These are phyloP conservation scores for Apophysomyces elegans DNA, from an alignment of 371 early-diverging fungal genomes.

Conservation along the genomic window DNA sequence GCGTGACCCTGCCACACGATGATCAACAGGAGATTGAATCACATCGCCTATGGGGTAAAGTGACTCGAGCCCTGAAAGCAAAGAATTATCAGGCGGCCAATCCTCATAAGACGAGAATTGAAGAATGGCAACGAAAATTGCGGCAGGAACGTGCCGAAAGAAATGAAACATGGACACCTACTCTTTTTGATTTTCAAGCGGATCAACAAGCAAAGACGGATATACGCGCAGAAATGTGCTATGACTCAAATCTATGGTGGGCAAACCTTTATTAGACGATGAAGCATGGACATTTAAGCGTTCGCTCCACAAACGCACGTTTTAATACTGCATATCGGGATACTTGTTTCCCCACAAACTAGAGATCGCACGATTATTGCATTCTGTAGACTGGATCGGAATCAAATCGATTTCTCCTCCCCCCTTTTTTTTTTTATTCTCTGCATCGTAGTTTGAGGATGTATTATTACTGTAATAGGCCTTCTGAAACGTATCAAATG, in stretches of 20 bases:
- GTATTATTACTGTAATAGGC: too few species aligned
- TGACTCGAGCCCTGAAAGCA: constrained; percentile 63
- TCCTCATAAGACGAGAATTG: constrained; percentile 70
- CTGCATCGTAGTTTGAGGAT: too few species aligned
- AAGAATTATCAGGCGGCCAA: constrained; percentile 72
- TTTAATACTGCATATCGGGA: background rate
- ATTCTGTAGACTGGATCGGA: too few species aligned
- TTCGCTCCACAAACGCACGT: constrained; percentile 36
- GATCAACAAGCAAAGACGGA: constrained; percentile 29
- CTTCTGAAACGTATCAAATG: too few species aligned
- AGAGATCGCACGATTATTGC: too few species aligned
- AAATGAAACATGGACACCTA: constrained; percentile 45
- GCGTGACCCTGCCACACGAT: constrained; percentile 56
- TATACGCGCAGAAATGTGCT: constrained; percentile 21
- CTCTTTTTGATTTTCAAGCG: constrained; percentile 56
- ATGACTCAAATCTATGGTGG: constrained; percentile 23
- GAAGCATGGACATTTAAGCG: constrained; percentile 53
- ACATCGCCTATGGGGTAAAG: constrained; percentile 72
- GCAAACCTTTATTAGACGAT: constrained; percentile 41
- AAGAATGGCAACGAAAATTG: constrained; percentile 72
- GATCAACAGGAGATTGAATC: constrained; percentile 73
- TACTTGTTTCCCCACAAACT: too few species aligned
- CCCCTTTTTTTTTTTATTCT: too few species aligned
- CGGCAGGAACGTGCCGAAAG: constrained; percentile 65
- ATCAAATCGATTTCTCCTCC: too few species aligned